Base-by-base conservation (phyloP, 352 stramenopile genomes). In the Saprolegnia diclina region DNA sequence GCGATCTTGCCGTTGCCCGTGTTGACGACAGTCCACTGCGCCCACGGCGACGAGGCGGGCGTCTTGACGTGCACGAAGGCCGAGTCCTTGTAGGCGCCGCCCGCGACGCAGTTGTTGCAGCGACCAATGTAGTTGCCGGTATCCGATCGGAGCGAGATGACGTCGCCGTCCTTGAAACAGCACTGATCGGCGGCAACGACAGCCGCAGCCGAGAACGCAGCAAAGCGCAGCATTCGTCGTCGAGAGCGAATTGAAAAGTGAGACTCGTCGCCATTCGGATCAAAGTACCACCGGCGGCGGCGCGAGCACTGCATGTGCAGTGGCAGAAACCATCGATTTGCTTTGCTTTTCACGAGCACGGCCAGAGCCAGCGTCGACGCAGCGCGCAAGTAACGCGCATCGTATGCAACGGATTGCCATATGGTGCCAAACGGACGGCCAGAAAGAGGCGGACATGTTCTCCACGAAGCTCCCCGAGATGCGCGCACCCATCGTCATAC, bases 1-100 rank as follows among this genome's bases (percentile, higher is more conserved):
- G 37, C 59, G 29, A 67, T 67, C 63, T 54, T 56, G 24, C 59
- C 59, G 32, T 67, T 63, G 32, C 59, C 59, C 19, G 40, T 65
- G 54, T 65, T 65, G 40, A 65, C n/a, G 13, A 65, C 57, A 1
- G 19, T 65, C 57, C 57, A 65, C 9, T 52, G 57, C 7, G 57
- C 57, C 37, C 37, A 53, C n/a, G 32, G 57, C 7, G 57, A 18
- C 11, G 22, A 16, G 22, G 7, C 22, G 5, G 57, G 57, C 13
- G 19, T 10, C 10, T 11, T 13, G 21, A 65, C 57, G n/a, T 65
- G 57, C 57, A 65, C 57, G 14, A 65, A 65, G 4, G 14, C 57
- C 45, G 57, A 65, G 26, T 65, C 37, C 9, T 26, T 11, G 45
- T 53, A 65, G n/a, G 45, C 57, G 7, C 22, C 57, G 22, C 14